Evolutionary conservation across 2,329 filamentous ascomycete species (phyloP), one percentile per base, ranked within the genome.

Genomic region (Xylaria sp.): DNA sequence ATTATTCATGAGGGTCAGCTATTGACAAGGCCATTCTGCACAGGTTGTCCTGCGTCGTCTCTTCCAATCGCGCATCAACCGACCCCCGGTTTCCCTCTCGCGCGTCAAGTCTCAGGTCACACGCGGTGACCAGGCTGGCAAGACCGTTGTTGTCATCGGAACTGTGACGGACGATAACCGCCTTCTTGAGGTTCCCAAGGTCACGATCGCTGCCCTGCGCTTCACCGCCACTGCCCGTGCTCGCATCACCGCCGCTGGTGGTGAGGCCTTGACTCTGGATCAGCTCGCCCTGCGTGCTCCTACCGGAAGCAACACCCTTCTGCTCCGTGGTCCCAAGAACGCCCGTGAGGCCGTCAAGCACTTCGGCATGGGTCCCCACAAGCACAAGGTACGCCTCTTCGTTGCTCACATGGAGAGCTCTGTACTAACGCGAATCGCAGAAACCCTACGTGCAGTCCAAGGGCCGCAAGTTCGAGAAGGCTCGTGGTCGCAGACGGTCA

Each of bases 401-500:
- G n/a, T 7, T 5, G 5, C 2, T 39, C 7, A 12, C 5, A 52
- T 39, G 0, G 1, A 3, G 0, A 9, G 0, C 6, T 68, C 50
- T 60, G 61, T 72, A 73, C 82, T 86, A 74, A 85, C 74, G 13
- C 52, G 69, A 48, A 72, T 50, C 79, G 71, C 76, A 96, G 95
- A 98, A 98, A 90, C 95, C 95, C 78, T 93, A 97, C 80, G 90
- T 99, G 81, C 90, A 94, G 86, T 97, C 94, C 89, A 99, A 99
- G 93, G 97, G 97, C 82, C 92, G 96, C 87, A 99, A 99, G 90
- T 99, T 99, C 89, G 97, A 99, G 92, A 90, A 91, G 81, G 96
- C 94, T 81, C 94, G 96, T 96, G 97, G 96, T 86, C 94, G 96
- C 87, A 97, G 96, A 92, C 89, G 94, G 84, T 98, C 94, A 81